Conservation (phyloP, 352 stramenopile genomes). For the Phytophthora capsici region DNA sequence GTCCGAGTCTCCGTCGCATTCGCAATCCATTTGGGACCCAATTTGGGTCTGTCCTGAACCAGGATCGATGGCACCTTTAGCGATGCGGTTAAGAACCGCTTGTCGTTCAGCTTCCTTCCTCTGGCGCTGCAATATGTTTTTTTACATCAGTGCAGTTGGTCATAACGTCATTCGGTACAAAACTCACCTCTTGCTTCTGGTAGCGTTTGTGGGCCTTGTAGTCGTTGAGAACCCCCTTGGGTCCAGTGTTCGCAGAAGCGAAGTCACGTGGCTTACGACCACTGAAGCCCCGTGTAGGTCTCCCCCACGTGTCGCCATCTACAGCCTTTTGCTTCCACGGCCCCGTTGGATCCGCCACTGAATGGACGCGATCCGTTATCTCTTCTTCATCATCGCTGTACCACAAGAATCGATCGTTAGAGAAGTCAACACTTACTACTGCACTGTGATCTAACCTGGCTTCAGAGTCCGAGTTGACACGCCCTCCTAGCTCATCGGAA, state of each 20-base stretch:
- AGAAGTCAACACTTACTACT: not conserved
- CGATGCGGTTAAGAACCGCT: constrained; percentile 62
- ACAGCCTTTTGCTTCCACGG: constrained; percentile 70
- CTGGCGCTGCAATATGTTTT: constrained; percentile 34
- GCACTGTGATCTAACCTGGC: constrained; percentile 47
- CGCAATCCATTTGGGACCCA: constrained; percentile 20
- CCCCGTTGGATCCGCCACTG: constrained; percentile 70
- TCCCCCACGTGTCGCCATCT: constrained; percentile 53
- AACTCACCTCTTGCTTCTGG: constrained; percentile 59
- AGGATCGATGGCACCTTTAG: constrained; percentile 48
- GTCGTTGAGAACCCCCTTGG: constrained; percentile 85
- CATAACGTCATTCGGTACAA: too few relatives aligned
- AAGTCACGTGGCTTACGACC: constrained; percentile 53
- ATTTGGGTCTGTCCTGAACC: constrained; percentile 13
- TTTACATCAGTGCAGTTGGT: too few relatives aligned
- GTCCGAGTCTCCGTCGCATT: constrained; percentile 41
- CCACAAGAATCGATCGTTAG: constrained; percentile 19
- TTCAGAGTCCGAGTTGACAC: constrained; percentile 75
- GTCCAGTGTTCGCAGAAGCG: constrained; percentile 69
- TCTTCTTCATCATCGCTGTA: constrained; percentile 56
- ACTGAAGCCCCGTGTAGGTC: constrained; percentile 32
- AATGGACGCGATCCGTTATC: constrained; percentile 66
- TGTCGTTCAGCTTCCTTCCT: constrained; percentile 60
- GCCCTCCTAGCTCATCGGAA: constrained; percentile 60
- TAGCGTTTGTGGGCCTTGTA: constrained; percentile 81